Conservation (phyloP, 768 basidiomycete genomes). For the Sarcodon aspratus region DNA sequence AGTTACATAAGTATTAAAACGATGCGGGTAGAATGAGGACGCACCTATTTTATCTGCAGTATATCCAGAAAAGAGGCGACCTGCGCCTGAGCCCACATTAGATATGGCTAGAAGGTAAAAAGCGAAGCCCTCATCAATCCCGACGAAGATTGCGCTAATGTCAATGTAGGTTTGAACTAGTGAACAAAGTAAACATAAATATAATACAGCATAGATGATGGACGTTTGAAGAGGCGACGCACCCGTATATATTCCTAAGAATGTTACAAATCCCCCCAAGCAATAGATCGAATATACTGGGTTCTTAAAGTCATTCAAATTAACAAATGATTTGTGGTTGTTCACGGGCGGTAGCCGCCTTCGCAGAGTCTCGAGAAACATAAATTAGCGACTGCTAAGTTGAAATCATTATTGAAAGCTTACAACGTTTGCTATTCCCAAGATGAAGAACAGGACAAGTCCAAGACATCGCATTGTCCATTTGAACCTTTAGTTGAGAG, state of each 20-base stretch:
- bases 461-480: slow-evolving; percentile 71
- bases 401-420: slow-evolving; percentile 1
- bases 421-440: slow-evolving; percentile 46
- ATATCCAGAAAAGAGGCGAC: slow-evolving; percentile 42
- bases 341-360: slow-evolving; percentile 45
- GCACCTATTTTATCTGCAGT: slow-evolving; percentile 41
- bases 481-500: slow-evolving; percentile 41
- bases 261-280: slow-evolving; percentile 39
- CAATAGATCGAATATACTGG: slow-evolving; percentile 48
- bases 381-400: slow-evolving; percentile 3
- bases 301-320: slow-evolving; percentile 43
- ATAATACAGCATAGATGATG: neutral
- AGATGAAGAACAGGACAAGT: slow-evolving; percentile 41
- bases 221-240: slow-evolving; percentile 6
- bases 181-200: neutral
- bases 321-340: slow-evolving; percentile 45
- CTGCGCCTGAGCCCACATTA: slow-evolving; percentile 54
- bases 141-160: slow-evolving; percentile 38
- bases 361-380: slow-evolving; percentile 12
- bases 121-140: slow-evolving; percentile 36
- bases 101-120: slow-evolving; percentile 61
- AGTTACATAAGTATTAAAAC: too few species aligned
- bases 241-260: slow-evolving; percentile 65
- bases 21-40: too few species aligned
- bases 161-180: slow-evolving; percentile 61